Evolutionary conservation across 202 grass and related monocot species (phyloP), one percentile per base, ranked within the genome.

Genomic region (Digitaria exilis): DNA sequence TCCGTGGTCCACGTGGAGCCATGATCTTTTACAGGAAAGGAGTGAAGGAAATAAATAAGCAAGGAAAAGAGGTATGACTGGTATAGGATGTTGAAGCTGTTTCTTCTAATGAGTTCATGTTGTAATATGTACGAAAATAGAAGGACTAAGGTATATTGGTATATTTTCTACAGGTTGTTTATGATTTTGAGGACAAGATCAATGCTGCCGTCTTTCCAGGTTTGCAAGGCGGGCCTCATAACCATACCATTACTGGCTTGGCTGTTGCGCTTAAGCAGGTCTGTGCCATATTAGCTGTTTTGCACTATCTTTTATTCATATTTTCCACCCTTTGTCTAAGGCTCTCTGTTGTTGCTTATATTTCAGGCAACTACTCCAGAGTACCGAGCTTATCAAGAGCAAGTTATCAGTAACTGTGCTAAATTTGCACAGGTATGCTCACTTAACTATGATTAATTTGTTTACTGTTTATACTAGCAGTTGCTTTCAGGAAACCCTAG

Each of bases 21-120:
- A 99, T 99, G 93, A 96, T 99, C 86, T 99, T 99, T 83, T 99
- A 86, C 87, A 90, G 91, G 86, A 99, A 99, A 56, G 96, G 96
- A 32, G 75, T 96, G 19, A 99, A 96, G 87, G 96, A 92, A 88
- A 83, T 94, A 87, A 99, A 96, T 44, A 99, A 99, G 81, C 88
- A 99, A 86, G 93, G 91, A 49, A 83, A 92, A 76, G 89, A 99
- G 93, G 96, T 94, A 80, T 43, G 41, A 9, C n/a, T 64, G 15
- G 35, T 60, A 42, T 69, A 57, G 50, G 52, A 30, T 84, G 46
- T 83, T 82, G 65, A 80, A 72, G 10, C 39, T 56, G 22, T 28
- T 89, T 84, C 59, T 77, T 87, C 59, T 82, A 54, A 16, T 42
- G 54, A 41, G 5, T 22, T 77, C 58, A 86, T 63, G 50, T 10